These are phyloP conservation scores for Neonectria coccinea DNA, from an alignment of 2,329 filamentous ascomycete genomes.

Conservation along the genomic window DNA sequence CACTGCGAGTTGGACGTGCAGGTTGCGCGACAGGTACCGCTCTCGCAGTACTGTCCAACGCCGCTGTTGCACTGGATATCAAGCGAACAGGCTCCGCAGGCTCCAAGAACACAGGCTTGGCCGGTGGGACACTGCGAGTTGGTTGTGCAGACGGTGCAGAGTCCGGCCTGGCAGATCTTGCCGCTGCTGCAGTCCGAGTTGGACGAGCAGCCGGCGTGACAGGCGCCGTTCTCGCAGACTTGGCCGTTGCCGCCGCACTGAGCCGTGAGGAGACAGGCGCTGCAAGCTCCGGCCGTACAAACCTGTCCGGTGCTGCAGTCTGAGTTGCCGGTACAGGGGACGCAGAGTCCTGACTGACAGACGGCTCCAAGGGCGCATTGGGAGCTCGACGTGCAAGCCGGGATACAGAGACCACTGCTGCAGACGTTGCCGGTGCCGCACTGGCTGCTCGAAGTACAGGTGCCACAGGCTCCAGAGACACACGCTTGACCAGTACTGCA, in stretches of 20 bases:
- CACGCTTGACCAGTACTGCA: constrained; percentile 26
- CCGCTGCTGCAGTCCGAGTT: constrained; percentile 26
- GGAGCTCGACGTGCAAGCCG: constrained; percentile 19
- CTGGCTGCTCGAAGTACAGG: constrained; percentile 13
- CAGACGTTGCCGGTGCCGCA: constrained; percentile 24
- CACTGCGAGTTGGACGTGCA: constrained; percentile 26
- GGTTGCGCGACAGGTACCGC: constrained; percentile 14
- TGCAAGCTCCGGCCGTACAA: constrained; percentile 14
- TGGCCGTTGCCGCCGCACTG: constrained; percentile 21
- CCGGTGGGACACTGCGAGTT: constrained; percentile 22
- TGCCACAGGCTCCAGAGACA: constrained; percentile 16
- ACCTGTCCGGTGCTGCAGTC: constrained; percentile 22
- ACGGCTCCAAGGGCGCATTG: constrained; percentile 17
- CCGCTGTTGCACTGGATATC: constrained; percentile 19
- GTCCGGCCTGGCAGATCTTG: constrained; percentile 25
- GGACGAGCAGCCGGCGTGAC: constrained; percentile 18
- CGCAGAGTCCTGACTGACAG: constrained; percentile 23
- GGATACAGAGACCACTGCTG: constrained; percentile 19
- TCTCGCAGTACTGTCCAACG: constrained; percentile 27
- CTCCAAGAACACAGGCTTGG: constrained; percentile 22
- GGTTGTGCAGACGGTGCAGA: constrained; percentile 7
- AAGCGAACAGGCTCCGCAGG: constrained; percentile 23
- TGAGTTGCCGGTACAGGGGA: constrained; percentile 16
- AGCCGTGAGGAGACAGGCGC: constrained; percentile 3
- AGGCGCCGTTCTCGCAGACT: constrained; percentile 21